Conservation (phyloP, 139 green algal species). For the Deuterostichococcus epilithicus region DNA sequence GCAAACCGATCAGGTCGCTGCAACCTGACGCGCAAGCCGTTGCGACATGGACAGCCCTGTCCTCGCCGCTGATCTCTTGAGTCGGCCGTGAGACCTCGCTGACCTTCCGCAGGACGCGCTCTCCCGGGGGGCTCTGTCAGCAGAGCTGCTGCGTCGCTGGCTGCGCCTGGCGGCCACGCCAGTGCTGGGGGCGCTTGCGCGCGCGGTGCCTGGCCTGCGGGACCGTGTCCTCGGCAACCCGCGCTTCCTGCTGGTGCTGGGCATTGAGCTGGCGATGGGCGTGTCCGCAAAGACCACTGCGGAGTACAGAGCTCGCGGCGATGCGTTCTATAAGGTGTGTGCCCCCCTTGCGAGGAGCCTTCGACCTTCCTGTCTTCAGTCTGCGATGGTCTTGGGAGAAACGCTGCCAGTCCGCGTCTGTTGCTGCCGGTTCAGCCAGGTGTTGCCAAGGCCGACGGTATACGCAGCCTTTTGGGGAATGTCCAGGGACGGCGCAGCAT, state of each 20-base stretch:
- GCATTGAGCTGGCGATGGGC: conserved; percentile 21
- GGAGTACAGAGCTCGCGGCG: conserved; percentile 12
- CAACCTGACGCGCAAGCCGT: background rate
- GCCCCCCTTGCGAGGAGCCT: no score
- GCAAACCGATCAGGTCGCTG: no score
- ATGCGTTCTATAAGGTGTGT: conserved; percentile 19
- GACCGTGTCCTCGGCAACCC: conserved; percentile 30
- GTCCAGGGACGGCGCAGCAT: no score
- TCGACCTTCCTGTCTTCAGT: no score
- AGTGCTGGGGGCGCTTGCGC: conserved; percentile 7
- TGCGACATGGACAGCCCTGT: background rate
- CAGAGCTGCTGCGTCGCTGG: conserved; percentile 36
- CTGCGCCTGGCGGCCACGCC: conserved; percentile 34
- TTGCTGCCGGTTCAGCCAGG: no score
- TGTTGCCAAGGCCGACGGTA: no score
- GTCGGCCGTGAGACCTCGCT: background rate
- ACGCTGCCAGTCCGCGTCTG: no score
- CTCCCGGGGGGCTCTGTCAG: conserved; percentile 11
- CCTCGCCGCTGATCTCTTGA: background rate
- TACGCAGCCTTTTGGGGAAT: no score
- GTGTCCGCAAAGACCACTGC: conserved; percentile 17
- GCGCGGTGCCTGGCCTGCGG: conserved; percentile 3
- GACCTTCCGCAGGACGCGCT: conserved; percentile 7
- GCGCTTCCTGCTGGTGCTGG: conserved; percentile 26
- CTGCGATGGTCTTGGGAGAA: no score